Evolutionary conservation across 2,329 filamentous ascomycete genomes (phyloP), one percentile per base, ranked within the genome.

Genomic region (Penicillium sp.): DNA sequence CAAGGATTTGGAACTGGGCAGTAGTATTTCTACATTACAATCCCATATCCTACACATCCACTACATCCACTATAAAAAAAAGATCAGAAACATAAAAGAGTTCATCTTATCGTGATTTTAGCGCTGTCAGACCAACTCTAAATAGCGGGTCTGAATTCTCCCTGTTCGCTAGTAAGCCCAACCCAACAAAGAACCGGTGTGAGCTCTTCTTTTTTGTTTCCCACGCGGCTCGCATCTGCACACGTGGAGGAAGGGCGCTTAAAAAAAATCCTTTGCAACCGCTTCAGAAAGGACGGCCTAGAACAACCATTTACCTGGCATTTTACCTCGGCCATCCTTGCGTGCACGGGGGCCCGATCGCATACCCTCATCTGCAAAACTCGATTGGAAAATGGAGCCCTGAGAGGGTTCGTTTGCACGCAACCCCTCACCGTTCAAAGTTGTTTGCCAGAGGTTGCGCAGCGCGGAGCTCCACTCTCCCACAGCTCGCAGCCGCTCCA

Each of bases 361-460:
- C 61, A 68, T 53, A 41, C 63, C 61, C 45, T 72, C 72, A 10
- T 73, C 73, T n/a, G 69, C 68, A 50, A 73, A 66, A 13, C 69
- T 70, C 39, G 73, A 63, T 51, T 67, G 66, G 58, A 73, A 72
- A 42, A 71, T 62, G 15, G 54, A 41, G 51, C 67, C 61, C 57
- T 70, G 69, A 23, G 69, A 62, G 13, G 66, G 51, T 13, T 81
- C 76, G 8, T 79, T 77, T 0, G 78, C 76, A 41, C 71, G 75
- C 64, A 85, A 80, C 0, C 90, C 90, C 6, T 96, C 90, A 5
- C 86, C 86, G 21, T 87, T 86, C 65, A 97, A 87, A 1, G 96
- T 82, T 23, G 87, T 86, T 29, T 78, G 76, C 77, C 88, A 93
- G 52, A 97, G 78, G 5, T 80, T 81, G 6, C 83, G 81, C 59